Evolutionary conservation across 192 early-diverging fungal species (phyloP).

Genomic region (Backusella tuberculispora): DNA sequence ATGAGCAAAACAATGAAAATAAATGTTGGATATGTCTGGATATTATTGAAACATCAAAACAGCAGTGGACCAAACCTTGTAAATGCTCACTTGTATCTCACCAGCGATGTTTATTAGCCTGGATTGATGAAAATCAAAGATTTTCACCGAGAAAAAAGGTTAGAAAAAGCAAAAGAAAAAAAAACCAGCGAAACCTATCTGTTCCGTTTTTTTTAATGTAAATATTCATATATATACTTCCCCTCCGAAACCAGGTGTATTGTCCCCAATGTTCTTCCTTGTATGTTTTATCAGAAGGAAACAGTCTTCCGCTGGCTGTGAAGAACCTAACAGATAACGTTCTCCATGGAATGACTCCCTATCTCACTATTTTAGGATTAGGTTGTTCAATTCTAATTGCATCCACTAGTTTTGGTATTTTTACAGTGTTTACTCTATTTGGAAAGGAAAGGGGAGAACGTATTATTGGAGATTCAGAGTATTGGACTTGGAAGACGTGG

Average conservation of each 20-base stretch:
- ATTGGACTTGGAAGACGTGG: conserved; percentile 69
- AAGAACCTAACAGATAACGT: conserved; percentile 55
- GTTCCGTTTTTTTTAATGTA: background rate
- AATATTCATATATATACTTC: background rate
- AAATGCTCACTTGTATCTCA: conserved; percentile 78
- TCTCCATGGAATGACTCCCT: conserved; percentile 64
- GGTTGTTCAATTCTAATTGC: conserved; percentile 65
- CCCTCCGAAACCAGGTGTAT: conserved; percentile 50
- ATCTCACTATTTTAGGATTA: conserved; percentile 61
- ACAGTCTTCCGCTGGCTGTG: conserved; percentile 52
- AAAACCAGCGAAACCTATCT: background rate
- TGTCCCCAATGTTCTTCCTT: conserved; percentile 73
- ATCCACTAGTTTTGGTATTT: conserved; percentile 70
- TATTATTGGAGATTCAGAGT: conserved; percentile 55
- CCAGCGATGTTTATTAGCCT: conserved; percentile 76
- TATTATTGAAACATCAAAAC: conserved; percentile 60
- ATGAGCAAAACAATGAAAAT: background rate
- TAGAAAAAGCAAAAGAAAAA: background rate
- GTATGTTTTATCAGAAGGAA: conserved; percentile 62
- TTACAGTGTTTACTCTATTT: conserved; percentile 68
- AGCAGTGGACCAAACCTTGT: conserved; percentile 73
- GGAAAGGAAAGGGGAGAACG: conserved; percentile 64
- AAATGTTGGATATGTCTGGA: conserved; percentile 80
- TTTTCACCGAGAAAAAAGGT: conserved; percentile 51
- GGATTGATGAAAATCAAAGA: conserved; percentile 74